These are phyloP conservation scores for Fusarium stilboides DNA, from an alignment of 2,329 filamentous ascomycete species.

Conservation along the genomic window DNA sequence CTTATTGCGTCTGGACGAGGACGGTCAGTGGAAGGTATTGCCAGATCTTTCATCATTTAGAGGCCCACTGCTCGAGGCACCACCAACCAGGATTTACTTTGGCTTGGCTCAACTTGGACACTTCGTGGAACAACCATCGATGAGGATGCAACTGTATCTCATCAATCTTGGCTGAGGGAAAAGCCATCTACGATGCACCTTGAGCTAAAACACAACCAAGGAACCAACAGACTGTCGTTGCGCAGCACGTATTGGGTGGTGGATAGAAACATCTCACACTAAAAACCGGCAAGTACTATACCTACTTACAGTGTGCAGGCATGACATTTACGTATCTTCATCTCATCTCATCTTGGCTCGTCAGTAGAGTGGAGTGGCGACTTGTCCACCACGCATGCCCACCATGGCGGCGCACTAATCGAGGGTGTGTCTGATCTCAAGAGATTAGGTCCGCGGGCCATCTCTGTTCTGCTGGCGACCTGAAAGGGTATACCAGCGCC, in stretches of 20 bases:
- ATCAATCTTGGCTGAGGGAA: conserved; percentile 16
- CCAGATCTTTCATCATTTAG: conserved; percentile 30
- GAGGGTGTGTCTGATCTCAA: conserved; percentile 50
- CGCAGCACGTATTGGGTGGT: conserved; percentile 12
- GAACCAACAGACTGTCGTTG: conserved; percentile 13
- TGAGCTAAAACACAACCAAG: conserved; percentile 24
- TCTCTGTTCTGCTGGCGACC: conserved; percentile 33
- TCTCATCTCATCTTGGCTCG: conserved; percentile 36
- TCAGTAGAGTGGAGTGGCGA: conserved; percentile 31
- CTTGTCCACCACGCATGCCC: conserved; percentile 22
- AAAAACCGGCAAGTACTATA: not conserved
- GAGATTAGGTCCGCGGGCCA: conserved; percentile 50
- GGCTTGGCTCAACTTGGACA: conserved; percentile 3
- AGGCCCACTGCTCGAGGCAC: conserved; percentile 6
- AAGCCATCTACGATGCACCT: conserved; percentile 30
- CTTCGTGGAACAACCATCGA: conserved; percentile 14
- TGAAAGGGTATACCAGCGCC: conserved; percentile 45
- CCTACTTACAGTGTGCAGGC: not conserved
- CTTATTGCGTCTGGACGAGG: conserved; percentile 24
- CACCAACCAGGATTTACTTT: conserved; percentile 17
- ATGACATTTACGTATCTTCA: conserved; percentile 33
- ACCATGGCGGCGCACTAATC: conserved; percentile 47
- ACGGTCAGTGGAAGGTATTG: conserved; percentile 40
- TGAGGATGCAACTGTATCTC: conserved; percentile 18
- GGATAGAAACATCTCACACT: conserved; percentile 6